phyloP scores from a whole-genome alignment of 2,329 filamentous ascomycete species.

The Curvularia verruculosa region DNA sequence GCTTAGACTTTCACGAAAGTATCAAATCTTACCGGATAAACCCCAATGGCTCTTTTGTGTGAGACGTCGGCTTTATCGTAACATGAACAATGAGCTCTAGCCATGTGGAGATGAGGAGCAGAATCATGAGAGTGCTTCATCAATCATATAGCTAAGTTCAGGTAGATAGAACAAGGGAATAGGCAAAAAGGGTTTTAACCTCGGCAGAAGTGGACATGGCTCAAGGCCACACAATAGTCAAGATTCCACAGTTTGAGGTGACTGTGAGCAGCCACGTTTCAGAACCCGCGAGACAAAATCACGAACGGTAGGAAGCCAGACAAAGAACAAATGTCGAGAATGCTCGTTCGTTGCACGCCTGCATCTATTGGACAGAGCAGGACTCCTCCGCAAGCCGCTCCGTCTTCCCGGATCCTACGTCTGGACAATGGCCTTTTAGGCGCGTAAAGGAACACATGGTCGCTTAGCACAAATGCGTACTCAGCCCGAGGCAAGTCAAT shows the following conservation, averaged over 20 bases:
- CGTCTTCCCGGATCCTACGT: constrained; percentile 10
- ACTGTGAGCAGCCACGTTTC: not conserved
- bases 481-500: not conserved
- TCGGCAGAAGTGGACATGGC: constrained; percentile 6
- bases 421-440: not conserved
- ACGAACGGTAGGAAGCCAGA: not conserved
- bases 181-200: constrained; percentile 4
- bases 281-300: not conserved
- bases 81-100: not conserved
- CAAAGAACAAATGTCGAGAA: not conserved
- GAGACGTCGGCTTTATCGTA: not conserved
- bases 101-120: not conserved
- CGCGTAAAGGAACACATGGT: not conserved
- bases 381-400: constrained; percentile 14
- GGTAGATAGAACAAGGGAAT: not conserved
- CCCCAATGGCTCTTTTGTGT: not conserved
- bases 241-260: not conserved
- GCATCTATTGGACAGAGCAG: not conserved
- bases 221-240: not conserved
- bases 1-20: not conserved
- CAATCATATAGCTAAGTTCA: not conserved
- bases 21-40: not conserved
- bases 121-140: not conserved
- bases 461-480: not conserved
- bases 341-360: not conserved